phyloP scores from a whole-genome alignment of 371 early-diverging fungal genomes.

The Enterocytospora artemiae region DNA sequence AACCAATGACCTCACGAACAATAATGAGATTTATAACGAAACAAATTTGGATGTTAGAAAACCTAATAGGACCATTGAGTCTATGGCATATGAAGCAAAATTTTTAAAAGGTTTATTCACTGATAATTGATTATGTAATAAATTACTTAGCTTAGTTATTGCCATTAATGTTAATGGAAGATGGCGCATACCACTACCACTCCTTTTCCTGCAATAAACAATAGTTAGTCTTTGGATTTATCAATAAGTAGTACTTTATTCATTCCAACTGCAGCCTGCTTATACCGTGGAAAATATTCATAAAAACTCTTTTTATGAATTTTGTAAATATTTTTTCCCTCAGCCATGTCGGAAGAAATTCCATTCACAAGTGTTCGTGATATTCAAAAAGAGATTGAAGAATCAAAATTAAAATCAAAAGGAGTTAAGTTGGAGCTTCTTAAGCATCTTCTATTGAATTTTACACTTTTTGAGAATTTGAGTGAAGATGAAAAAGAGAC shows the following conservation, averaged over 20 bases:
- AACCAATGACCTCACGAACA: slow-evolving; percentile 60
- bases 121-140: too few relatives aligned
- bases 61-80: slow-evolving; percentile 28
- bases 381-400: neutral
- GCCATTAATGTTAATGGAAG: too few relatives aligned
- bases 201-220: too few relatives aligned
- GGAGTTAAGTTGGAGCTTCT: neutral
- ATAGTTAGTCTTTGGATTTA: too few relatives aligned
- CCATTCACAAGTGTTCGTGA: neutral
- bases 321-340: neutral
- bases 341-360: neutral
- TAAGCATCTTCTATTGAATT: neutral
- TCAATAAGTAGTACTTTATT: too few relatives aligned
- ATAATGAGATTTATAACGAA: slow-evolving; percentile 33
- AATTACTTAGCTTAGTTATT: too few relatives aligned
- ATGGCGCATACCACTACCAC: too few relatives aligned
- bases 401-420: slow-evolving; percentile 1
- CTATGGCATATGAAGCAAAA: slow-evolving; percentile 30
- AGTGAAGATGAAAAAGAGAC: neutral
- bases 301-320: slow-evolving; percentile 5
- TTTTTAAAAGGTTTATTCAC: slow-evolving; percentile 22
- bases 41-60: slow-evolving; percentile 23
- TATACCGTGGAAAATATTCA: too few relatives aligned
- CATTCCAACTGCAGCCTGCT: too few relatives aligned
- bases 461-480: neutral